Base-by-base conservation (phyloP, 345 rosid species). In the Gossypium arboreum region DNA sequence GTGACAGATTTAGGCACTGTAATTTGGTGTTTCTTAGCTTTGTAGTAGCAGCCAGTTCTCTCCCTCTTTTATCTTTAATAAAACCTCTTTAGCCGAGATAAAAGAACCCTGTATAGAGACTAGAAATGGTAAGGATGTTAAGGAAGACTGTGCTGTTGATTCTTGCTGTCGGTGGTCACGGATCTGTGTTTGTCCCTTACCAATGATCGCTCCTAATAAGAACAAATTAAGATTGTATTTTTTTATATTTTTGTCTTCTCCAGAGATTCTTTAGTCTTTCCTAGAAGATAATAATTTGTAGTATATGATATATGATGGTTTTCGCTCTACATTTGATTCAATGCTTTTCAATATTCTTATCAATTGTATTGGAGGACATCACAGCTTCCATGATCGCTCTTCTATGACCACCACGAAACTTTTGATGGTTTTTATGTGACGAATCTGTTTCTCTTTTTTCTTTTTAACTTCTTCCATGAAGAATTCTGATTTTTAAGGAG, bases 111-210 rank as follows among this genome's bases (percentile, higher is more conserved):
- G 41, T 34, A 34, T 6, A 34, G 69, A 69, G 61, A 34, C 9
- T 2, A 71, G 50, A 54, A 71, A 34, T 34, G 16, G 67, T 27
- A 17, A 2, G 44, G 18, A 8, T 6, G 72, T 3, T 73, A 56
- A 74, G 82, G 78, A 75, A 82, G 78, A 79, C 61, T 64, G 80
- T 75, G 76, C 75, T 41, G 73, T 71, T 66, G 85, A 85, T 85
- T 82, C 85, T 77, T 77, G 72, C 60, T 82, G 85, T 85, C 85
- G 80, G 80, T 72, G 77, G 47, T 85, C 84, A 76, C 81, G 82
- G 85, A 79, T 79, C 76, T 69, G 81, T 78, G 75, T 81, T 73
- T 65, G 79, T 73, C 77, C 41, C 59, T 67, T 73, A 57, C 67
- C 79, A 68, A 79, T 77, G 78, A 73, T 75, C 66, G 56, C 75